Percentiles rank a stretch among this genome's conserved stretches.
Conservation (phyloP, 1,139 yeast species). For the Yamadazyma atlantica region DNA sequence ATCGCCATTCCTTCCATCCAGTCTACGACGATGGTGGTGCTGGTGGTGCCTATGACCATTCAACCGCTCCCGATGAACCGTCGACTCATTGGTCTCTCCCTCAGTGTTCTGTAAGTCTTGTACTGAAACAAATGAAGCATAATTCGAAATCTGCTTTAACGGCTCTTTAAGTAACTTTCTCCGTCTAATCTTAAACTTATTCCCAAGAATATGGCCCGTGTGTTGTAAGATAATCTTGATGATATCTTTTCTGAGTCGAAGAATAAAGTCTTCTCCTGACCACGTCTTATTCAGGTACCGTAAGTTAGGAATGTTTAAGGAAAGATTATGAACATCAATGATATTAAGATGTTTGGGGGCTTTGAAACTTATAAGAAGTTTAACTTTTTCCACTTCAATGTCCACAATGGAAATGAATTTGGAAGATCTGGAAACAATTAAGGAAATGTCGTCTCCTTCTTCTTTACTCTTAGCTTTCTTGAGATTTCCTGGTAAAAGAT, state of each 20-base stretch:
- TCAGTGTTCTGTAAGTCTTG: conserved; percentile 33
- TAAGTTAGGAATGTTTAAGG: conserved; percentile 63
- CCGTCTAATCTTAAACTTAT: conserved; percentile 57
- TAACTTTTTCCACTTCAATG: conserved; percentile 53
- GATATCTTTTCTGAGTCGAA: conserved; percentile 65
- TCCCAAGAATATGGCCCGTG: conserved; percentile 77
- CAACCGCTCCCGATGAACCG: conserved; percentile 4
- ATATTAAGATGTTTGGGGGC: conserved; percentile 68
- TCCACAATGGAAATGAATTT: conserved; percentile 63
- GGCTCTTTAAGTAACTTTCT: conserved; percentile 30
- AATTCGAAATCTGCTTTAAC: conserved; percentile 44
- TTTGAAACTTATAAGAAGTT: conserved; percentile 68
- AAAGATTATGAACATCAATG: conserved; percentile 71
- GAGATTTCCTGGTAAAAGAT: conserved; percentile 7
- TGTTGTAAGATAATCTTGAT: conserved; percentile 68
- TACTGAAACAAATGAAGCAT: conserved; percentile 37
- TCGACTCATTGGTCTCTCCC: conserved; percentile 19
- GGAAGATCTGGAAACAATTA: conserved; percentile 50
- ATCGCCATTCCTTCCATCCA: not conserved
- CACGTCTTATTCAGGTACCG: conserved; percentile 68
- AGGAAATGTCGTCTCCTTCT: conserved; percentile 20
- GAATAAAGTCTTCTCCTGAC: conserved; percentile 73
- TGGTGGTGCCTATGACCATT: conserved; percentile 7
- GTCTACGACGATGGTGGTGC: conserved; percentile 2
- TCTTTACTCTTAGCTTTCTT: conserved; percentile 20